Conservation (phyloP, 371 early-diverging fungal species). For the Lichtheimia hyalospora region DNA sequence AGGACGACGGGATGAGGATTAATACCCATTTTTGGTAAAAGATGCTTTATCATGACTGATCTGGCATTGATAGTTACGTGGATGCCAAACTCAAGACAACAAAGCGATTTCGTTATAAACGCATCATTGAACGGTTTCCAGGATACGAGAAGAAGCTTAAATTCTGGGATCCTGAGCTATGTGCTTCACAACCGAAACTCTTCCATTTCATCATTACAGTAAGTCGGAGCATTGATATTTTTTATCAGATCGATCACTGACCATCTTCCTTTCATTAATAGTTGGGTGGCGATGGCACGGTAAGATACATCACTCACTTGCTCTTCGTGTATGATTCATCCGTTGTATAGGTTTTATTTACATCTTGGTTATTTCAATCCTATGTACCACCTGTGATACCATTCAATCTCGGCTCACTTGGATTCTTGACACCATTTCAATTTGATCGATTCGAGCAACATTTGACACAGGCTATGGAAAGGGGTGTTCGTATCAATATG, state of each 20-base stretch:
- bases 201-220: constrained; percentile 84
- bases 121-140: constrained; percentile 32
- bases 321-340: constrained; percentile 53
- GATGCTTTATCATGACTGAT: background rate
- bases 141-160: constrained; percentile 38
- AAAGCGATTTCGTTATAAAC: constrained; percentile 55
- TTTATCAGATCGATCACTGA: constrained; percentile 18
- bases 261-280: constrained; percentile 28
- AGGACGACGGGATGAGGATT: too few species aligned
- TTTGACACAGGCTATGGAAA: constrained; percentile 60
- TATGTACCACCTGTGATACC: constrained; percentile 92
- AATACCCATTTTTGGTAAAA: background rate
- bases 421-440: constrained; percentile 90
- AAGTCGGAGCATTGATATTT: constrained; percentile 13
- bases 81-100: constrained; percentile 64
- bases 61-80: constrained; percentile 47
- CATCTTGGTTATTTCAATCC: constrained; percentile 90
- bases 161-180: constrained; percentile 83
- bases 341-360: constrained; percentile 55
- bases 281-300: constrained; percentile 91
- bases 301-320: constrained; percentile 75
- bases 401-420: constrained; percentile 87
- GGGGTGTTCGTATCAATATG: constrained; percentile 81
- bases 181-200: constrained; percentile 62
- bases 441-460: constrained; percentile 61